Evolutionary conservation across 2,329 filamentous ascomycete genomes (phyloP).

Genomic region (Phialocephala sp.): DNA sequence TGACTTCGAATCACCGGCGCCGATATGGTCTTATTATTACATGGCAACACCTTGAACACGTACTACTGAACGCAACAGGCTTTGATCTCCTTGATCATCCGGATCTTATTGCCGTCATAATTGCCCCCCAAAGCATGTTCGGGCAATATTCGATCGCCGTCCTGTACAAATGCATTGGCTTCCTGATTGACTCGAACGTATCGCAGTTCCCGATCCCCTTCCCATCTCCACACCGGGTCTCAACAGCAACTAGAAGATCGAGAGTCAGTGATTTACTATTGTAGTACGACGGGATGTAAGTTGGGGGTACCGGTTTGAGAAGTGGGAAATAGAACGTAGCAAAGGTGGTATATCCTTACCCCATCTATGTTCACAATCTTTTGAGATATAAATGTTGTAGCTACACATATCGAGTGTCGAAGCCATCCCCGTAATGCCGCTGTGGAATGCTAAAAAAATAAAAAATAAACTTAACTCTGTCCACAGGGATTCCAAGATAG

Average conservation of each 20-base stretch:
- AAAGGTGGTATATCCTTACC: background rate
- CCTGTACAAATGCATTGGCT: background rate
- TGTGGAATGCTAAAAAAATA: too few relatives aligned
- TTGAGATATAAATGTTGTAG: background rate
- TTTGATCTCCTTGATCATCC: slow-evolving; percentile 1
- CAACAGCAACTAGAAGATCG: background rate
- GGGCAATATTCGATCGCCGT: background rate
- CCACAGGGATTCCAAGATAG: background rate
- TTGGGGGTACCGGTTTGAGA: too few relatives aligned
- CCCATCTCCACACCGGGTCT: background rate
- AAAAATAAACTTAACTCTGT: background rate
- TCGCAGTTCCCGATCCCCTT: background rate
- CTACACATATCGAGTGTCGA: background rate
- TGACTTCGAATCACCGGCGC: background rate
- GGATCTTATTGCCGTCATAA: background rate
- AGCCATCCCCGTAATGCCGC: background rate
- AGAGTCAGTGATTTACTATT: background rate
- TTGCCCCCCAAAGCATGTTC: background rate
- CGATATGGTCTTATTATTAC: background rate
- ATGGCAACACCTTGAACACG: background rate
- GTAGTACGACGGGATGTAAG: too few relatives aligned
- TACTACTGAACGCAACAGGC: background rate
- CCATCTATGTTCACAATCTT: slow-evolving; percentile 1
- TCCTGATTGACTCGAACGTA: background rate
- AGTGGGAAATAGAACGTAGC: too few relatives aligned